These are phyloP conservation scores for Paramecium sonneborni DNA, from an alignment of 73 alveolate genomes.

Conservation along the genomic window DNA sequence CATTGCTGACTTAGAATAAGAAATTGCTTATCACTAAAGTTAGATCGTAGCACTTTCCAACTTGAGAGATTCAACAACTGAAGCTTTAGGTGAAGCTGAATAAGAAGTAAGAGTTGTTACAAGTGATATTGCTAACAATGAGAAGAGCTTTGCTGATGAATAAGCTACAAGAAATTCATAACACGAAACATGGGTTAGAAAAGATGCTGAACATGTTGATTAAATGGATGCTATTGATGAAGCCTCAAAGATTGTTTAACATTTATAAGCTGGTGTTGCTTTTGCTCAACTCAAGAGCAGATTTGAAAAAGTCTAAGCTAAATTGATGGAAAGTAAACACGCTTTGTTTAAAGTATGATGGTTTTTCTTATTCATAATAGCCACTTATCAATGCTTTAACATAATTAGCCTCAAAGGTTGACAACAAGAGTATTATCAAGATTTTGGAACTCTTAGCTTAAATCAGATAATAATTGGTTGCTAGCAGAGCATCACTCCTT, in stretches of 20 bases:
- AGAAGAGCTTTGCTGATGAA: constrained; percentile 38
- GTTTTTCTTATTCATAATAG: not conserved
- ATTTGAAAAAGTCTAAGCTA: constrained; percentile 49
- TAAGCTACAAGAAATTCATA: not conserved
- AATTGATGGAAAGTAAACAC: constrained; percentile 23
- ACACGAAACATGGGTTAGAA: constrained; percentile 48
- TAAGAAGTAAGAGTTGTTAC: constrained; percentile 44
- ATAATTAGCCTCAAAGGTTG: constrained; percentile 49
- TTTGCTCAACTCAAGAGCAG: constrained; percentile 55
- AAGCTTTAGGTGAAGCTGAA: constrained; percentile 54
- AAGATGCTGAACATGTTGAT: constrained; percentile 49
- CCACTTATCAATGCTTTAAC: constrained; percentile 45
- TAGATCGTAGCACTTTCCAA: constrained; percentile 28
- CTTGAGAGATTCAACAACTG: constrained; percentile 42
- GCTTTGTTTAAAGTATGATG: not conserved
- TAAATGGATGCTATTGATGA: constrained; percentile 54
- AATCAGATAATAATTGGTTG: constrained; percentile 56
- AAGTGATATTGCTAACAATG: constrained; percentile 48
- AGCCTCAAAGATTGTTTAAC: constrained; percentile 52
- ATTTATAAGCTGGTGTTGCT: constrained; percentile 59
- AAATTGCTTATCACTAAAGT: not conserved
- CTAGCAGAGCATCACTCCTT: constrained; percentile 47
- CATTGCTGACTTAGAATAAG: constrained; percentile 16
- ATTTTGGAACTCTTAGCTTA: constrained; percentile 49
- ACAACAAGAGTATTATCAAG: constrained; percentile 28